Evolutionary conservation across 2,329 filamentous ascomycete species (phyloP), one percentile per base, ranked within the genome.

Genomic region (Tolypocladium ophioglossoides): DNA sequence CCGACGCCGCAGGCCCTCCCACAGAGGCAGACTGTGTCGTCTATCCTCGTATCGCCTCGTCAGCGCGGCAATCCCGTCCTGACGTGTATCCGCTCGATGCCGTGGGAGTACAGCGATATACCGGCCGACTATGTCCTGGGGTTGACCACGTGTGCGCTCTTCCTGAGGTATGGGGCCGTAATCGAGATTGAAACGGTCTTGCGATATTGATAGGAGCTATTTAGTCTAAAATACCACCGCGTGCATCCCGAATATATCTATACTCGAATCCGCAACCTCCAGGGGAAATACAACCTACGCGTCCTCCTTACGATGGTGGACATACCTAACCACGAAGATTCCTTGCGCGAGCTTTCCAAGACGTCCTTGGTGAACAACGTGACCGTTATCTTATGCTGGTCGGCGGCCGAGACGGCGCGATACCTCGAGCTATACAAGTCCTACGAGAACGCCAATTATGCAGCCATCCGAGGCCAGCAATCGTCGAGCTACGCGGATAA

Each of bases 61-160:
- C 91, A 99, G 70, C 95, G 95, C 70, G 94, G 92, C 57, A 99
- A 99, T 63, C 94, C 94, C 0, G 87, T 97, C 51, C 75, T 99
- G 34, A 87, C 89, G 53, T 83, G 86, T 69, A 82, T 99, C 62
- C 85, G 86, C 56, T 85, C 87, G 1, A 78, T 95, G 55, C 82
- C 91, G 0, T 99, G 94, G 94, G 94, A 99, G 71, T 97, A 96
- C 70, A 91, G 89, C 57, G 92, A 97, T 65, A 96, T 96, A n/a
- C 86, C 87, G 1, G 89, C 92, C 35, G 94, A 99, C 72, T 99
- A 95, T 68, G 86, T 92, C 10, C 77, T 97, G 27, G 92, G 94
- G 0, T 68, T 81, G 44, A 95, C 91, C 0, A 95, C 91, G 8
- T 96, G 92, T 64, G 91, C 89, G 0, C 78, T 99, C 6, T 99